Percentiles rank a stretch among this genome's conserved stretches.
Evolutionary conservation across 2,329 filamentous ascomycete species (phyloP).

Genomic region (Fusarium coicis): DNA sequence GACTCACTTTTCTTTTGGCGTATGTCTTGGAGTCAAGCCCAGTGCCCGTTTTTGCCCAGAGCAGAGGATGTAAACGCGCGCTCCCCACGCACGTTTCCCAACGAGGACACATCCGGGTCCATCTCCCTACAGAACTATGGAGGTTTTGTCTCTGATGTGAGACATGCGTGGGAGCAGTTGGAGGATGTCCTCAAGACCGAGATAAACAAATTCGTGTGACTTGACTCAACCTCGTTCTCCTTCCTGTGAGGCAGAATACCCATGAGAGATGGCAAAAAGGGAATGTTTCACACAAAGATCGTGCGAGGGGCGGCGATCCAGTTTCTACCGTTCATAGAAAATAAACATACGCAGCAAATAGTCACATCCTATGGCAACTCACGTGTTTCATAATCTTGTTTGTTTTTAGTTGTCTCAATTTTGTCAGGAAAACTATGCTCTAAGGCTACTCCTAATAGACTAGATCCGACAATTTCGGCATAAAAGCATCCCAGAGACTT

Average conservation of each 20-base stretch:
- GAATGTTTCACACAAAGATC: neutral
- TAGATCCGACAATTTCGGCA: neutral
- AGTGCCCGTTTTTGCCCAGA: neutral
- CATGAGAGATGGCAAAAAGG: neutral
- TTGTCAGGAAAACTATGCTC: neutral
- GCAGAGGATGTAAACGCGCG: neutral
- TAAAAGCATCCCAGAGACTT: neutral
- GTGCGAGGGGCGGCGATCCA: neutral
- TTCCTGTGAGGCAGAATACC: neutral
- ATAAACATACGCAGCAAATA: neutral
- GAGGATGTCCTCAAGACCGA: neutral
- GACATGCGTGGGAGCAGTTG: slow-evolving; percentile 6
- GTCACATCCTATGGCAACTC: neutral
- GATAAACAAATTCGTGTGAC: slow-evolving; percentile 13
- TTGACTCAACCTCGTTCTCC: neutral
- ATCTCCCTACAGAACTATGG: neutral
- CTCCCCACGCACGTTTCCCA: slow-evolving; percentile 9
- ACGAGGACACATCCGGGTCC: slow-evolving; percentile 1
- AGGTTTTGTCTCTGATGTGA: slow-evolving; percentile 5
- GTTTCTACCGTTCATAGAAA: neutral
- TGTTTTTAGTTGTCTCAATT: neutral
- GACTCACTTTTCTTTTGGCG: slow-evolving; percentile 11
- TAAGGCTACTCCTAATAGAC: neutral
- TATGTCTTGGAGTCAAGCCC: neutral
- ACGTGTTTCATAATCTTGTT: neutral